Evolutionary conservation across 192 early-diverging fungal genomes (phyloP).

Genomic region (Linnemannia exigua): DNA sequence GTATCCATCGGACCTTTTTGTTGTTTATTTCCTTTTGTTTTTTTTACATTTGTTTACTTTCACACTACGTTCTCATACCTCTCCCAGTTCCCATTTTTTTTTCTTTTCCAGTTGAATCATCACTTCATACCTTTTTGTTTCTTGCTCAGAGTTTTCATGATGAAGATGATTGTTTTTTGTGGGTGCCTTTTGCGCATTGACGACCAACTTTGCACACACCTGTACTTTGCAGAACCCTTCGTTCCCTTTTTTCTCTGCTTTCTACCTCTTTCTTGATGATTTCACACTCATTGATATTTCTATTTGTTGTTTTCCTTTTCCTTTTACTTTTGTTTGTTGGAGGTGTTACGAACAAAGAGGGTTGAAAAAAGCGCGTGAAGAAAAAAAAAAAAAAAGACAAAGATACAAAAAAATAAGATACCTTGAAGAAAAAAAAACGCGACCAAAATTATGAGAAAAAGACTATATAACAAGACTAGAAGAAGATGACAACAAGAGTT

Average conservation of each 20-base stretch:
- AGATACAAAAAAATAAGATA: slow-evolving; percentile 6
- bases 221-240: not conserved
- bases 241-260: not conserved
- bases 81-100: not conserved
- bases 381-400: not conserved
- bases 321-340: slow-evolving; percentile 7
- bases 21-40: not conserved
- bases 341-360: not conserved
- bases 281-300: slow-evolving; percentile 7
- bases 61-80: not conserved
- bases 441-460: slow-evolving; percentile 36
- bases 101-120: slow-evolving; percentile 4
- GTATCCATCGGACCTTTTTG: not conserved
- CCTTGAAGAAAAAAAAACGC: slow-evolving; percentile 20
- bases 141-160: slow-evolving; percentile 15
- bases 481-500: not conserved
- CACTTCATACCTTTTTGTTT: slow-evolving; percentile 7
- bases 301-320: slow-evolving; percentile 1
- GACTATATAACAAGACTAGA: not conserved
- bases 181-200: slow-evolving; percentile 18
- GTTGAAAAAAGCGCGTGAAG: not conserved
- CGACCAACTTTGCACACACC: slow-evolving; percentile 46
- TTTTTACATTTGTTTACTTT: too few species aligned
- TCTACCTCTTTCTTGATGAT: slow-evolving; percentile 1
- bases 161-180: not conserved